Evolutionary conservation across 2,329 filamentous ascomycete species (phyloP), one percentile per base, ranked within the genome.

Genomic region (Trichophyton simii): DNA sequence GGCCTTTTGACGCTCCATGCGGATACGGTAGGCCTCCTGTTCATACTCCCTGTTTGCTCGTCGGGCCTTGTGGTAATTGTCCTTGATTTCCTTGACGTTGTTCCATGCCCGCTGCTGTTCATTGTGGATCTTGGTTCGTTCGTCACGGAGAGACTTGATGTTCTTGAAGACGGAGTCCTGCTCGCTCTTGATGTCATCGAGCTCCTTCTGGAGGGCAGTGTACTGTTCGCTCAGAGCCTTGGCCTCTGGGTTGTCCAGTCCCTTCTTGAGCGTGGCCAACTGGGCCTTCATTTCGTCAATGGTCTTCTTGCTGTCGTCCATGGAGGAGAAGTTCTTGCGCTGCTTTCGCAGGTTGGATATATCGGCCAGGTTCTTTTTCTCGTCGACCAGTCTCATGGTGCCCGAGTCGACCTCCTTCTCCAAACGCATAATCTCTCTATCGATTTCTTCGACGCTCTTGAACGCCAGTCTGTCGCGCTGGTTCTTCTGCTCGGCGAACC

Each of bases 301-400:
- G 67, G 83, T 83, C 82, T 95, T 95, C 77, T 97, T 89, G 38
- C 85, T 81, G 63, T 88, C 85, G 63, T 95, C 90, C 70, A 97
- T 87, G 64, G 85, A 83, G 62, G 86, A 84, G 73, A 99, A 96
- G 76, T 85, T 87, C 84, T 96, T 97, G 78, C 89, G 89, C 71
- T 88, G 83, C 80, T 95, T 95, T 75, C 88, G 87, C 67, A 97
- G 79, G 73, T 79, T 87, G 57, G 87, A 88, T 68, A 96, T 87
- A 69, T 96, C 90, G 58, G 83, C 78, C 20, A 97, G 81, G 7
- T 89, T 86, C 83, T 96, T 97, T 82, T 90, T 95, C 83, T 97
- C 94, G 69, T 99, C 94, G 9, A 97, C 94, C 59, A 99, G 80
- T 78, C 91, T 95, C 87, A 99, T 91, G 73, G 83, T 87, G 66